Evolutionary conservation across 352 stramenopile species (phyloP), one percentile per base, ranked within the genome.

Genomic region (Globisporangium nunn): DNA sequence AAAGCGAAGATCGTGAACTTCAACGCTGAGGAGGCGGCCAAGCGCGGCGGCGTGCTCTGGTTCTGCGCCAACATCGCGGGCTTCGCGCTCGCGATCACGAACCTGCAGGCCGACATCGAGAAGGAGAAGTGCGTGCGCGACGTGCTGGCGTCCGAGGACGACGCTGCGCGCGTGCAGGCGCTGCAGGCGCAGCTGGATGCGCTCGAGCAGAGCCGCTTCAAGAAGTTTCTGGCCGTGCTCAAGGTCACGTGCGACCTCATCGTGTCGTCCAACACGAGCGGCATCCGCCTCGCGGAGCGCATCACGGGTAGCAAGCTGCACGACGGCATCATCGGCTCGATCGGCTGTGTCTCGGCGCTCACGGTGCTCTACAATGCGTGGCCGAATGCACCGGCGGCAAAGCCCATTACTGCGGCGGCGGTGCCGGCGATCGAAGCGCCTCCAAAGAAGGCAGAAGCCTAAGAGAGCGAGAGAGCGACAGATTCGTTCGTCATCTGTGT

Each of bases 311-410:
- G 61, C 6, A 93, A 93, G 64, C 71, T 95, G 37, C 74, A 93
- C 70, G 85, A 95, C 66, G 85, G 85, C 55, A 80, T 95, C 56
- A 75, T 95, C 39, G 85, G 85, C 7, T 75, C 71, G 2, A 68
- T 93, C 30, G 85, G 85, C 40, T 91, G 80, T 33, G 65, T 95
- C 40, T 95, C 85, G 14, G 85, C 85, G 43, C 70, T 85, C 11
- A 78, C 88, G 10, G 80, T 95, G 59, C 75, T 95, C 48, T 92
- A 91, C 75, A 93, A 91, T 60, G 73, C 73, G 63, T 94, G 85
- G 85, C 80, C 78, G 6, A 83, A 49, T 39, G 72, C 56, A 12
- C 37, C 37, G 28, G 62, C 69, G 1, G 48, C 52, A 39, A 60
- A 69, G 18, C 40, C 48, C 10, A 43, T 37, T 11, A 64, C 60